phyloP scores from a whole-genome alignment of 139 green algal species.

The Dunaliella primolecta region DNA sequence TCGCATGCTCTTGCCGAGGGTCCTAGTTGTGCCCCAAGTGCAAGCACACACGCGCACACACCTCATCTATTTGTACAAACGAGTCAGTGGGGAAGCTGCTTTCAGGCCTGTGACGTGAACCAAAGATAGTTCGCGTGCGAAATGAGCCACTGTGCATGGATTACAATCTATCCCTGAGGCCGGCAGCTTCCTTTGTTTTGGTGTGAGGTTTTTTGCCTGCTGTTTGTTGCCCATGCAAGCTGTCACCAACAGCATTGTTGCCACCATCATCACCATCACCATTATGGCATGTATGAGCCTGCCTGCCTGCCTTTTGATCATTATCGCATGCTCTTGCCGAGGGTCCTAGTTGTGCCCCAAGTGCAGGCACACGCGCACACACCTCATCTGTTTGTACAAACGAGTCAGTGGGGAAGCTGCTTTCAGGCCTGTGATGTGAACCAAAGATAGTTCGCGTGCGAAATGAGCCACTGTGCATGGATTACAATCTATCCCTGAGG shows the following conservation, averaged over 20 bases:
- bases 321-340: too few relatives aligned
- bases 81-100: too few relatives aligned
- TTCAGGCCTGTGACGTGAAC: not conserved
- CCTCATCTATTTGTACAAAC: too few relatives aligned
- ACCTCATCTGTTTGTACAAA: too few relatives aligned
- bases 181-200: not conserved
- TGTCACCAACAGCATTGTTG: too few relatives aligned
- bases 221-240: not conserved
- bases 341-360: too few relatives aligned
- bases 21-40: too few relatives aligned
- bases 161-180: not conserved
- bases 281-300: too few relatives aligned
- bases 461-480: not conserved
- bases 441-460: not conserved
- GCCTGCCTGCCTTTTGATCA: too few relatives aligned
- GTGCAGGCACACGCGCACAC: not conserved
- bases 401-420: too few relatives aligned
- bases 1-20: too few relatives aligned
- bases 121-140: not conserved
- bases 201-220: not conserved
- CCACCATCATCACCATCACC: too few relatives aligned
- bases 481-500: not conserved
- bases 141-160: not conserved
- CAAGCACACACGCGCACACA: not conserved
- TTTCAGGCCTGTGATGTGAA: not conserved